Evolutionary conservation across 2,329 filamentous ascomycete genomes (phyloP), one percentile per base, ranked within the genome.

Genomic region (Davidsoniella australis): DNA sequence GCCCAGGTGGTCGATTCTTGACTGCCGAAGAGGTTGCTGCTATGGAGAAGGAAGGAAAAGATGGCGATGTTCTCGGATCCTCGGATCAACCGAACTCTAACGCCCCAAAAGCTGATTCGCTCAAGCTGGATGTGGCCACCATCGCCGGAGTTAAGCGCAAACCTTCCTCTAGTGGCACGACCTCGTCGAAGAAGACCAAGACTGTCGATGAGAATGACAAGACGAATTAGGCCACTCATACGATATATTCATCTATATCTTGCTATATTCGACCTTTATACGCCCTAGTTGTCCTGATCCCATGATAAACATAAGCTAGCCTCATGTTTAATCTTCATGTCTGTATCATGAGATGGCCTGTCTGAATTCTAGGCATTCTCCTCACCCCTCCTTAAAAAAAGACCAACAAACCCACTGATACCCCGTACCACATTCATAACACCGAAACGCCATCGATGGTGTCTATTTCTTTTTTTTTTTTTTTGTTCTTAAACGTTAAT

Each of bases 1-100:
- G 91, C 14, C 91, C 91, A 0, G 91, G 91, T 48, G 91, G 91
- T 18, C 81, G 91, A 20, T 98, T 98, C 71, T 68, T 98, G 63
- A 98, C 91, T 0, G 89, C 91, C 1, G 91, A 96, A 51, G 91
- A 98, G 63, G 88, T 95, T 3, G 86, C 87, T 5, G 58, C 55
- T 44, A 75, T 75, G 58, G 68, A 65, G 47, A 45, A 46, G 57
- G 61, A 55, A 2, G 58, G 59, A 8, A 56, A 45, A 64, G 66
- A 14, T 59, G 65, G 62, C 7, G 64, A 64, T 41, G 61, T 66
- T 49, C 62, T 62, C 4, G 58, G 63, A n/a, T 61, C 16, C 14
- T 14, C 20, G 36, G 36, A n/a, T 7, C 38, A 14, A 41, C 41
- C 17, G 47, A 49, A 12, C 29, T 2, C 29, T n/a, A 62, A 61